Conservation (phyloP, 2,329 filamentous ascomycete species). For the Trichoderma sp. region DNA sequence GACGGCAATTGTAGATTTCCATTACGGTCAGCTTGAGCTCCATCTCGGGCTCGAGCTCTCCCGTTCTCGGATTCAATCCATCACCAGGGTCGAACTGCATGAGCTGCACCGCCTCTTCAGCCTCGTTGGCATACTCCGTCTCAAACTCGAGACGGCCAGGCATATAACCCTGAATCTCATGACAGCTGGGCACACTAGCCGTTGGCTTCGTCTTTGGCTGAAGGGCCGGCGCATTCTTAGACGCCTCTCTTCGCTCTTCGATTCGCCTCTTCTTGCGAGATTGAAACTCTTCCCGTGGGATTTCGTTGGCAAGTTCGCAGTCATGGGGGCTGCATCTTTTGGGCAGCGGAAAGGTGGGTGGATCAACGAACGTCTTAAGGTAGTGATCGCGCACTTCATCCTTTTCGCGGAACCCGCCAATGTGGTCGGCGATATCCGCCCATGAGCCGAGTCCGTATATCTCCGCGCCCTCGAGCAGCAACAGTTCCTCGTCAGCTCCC, state of each 20-base stretch:
- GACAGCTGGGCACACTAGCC: constrained; percentile 89
- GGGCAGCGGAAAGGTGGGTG: constrained; percentile 79
- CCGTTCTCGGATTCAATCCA: constrained; percentile 79
- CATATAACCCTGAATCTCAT: constrained; percentile 99
- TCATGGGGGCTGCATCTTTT: constrained; percentile 81
- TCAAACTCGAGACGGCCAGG: constrained; percentile 95
- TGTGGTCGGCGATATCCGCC: constrained; percentile 97
- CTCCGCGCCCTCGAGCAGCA: constrained; percentile 89
- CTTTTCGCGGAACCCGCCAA: constrained; percentile 89
- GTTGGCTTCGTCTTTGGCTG: constrained; percentile 95
- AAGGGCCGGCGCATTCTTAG: constrained; percentile 77
- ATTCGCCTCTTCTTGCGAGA: constrained; percentile 88
- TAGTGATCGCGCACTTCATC: constrained; percentile 97
- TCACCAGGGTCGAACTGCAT: constrained; percentile 98
- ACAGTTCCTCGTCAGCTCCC: constrained; percentile 95
- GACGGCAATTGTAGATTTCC: constrained; percentile 92
- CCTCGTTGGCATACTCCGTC: constrained; percentile 95
- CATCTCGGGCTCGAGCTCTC: constrained; percentile 90
- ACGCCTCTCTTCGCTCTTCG: constrained; percentile 83
- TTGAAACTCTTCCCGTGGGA: constrained; percentile 91
- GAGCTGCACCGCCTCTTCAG: constrained; percentile 94
- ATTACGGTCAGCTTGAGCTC: constrained; percentile 97
- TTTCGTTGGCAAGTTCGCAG: constrained; percentile 70
- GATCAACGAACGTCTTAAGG: constrained; percentile 80
- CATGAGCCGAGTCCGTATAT: constrained; percentile 95